Conservation (phyloP, 2,329 filamentous ascomycete genomes). For the Bipolaris gigantea region DNA sequence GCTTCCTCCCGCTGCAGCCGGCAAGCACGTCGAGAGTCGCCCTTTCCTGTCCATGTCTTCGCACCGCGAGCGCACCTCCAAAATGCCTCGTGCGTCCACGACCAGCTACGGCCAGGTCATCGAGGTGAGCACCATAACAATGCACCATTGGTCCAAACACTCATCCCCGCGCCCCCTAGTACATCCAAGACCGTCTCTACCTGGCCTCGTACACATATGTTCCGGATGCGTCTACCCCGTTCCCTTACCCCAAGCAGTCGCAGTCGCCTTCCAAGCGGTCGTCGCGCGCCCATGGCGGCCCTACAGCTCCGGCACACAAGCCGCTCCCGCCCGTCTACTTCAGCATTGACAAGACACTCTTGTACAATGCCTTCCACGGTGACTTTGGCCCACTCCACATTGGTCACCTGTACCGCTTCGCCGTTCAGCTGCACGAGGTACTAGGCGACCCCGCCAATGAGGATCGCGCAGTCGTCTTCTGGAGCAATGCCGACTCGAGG, state of each 20-base stretch:
- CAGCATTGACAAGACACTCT: conserved; percentile 84
- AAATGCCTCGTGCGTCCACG: conserved; percentile 36
- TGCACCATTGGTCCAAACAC: conserved; percentile 13
- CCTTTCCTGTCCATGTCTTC: conserved; percentile 31
- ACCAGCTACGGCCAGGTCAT: conserved; percentile 82
- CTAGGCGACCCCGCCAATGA: conserved; percentile 89
- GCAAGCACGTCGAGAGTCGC: conserved; percentile 14
- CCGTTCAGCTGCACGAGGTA: conserved; percentile 93
- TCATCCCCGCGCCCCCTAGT: conserved; percentile 19
- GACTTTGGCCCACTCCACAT: conserved; percentile 98
- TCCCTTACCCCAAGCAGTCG: conserved; percentile 74
- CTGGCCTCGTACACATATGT: conserved; percentile 86
- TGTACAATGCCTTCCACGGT: conserved; percentile 98
- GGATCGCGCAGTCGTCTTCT: conserved; percentile 89
- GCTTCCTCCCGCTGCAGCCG: conserved; percentile 14
- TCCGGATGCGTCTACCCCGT: conserved; percentile 78
- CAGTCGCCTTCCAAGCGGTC: conserved; percentile 76
- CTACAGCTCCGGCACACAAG: conserved; percentile 56
- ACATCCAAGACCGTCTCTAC: conserved; percentile 79
- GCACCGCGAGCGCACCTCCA: conserved; percentile 30
- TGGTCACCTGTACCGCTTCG: conserved; percentile 94
- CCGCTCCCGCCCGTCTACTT: conserved; percentile 81
- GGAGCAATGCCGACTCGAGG: conserved; percentile 87
- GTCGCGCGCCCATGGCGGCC: conserved; percentile 64
- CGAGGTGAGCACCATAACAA: conserved; percentile 72